Percentiles rank a stretch among this genome's conserved stretches.
phyloP scores from a whole-genome alignment of 2,329 filamentous ascomycete species.

The Fusarium continuum region DNA sequence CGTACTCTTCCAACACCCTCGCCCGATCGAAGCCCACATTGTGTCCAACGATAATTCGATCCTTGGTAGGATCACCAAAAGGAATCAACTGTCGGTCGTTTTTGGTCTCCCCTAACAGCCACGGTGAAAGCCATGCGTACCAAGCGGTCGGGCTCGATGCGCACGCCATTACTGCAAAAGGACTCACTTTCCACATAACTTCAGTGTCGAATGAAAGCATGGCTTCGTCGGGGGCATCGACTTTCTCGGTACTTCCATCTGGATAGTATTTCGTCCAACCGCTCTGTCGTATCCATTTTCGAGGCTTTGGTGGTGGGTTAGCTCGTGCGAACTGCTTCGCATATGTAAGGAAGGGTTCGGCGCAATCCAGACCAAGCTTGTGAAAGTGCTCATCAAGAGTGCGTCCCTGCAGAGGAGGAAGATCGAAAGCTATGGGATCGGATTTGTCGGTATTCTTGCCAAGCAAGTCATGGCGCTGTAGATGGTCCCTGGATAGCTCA shows the following conservation, averaged over 20 bases:
- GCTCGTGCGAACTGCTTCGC: slow-evolving; percentile 78
- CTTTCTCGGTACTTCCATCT: slow-evolving; percentile 74
- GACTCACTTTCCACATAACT: slow-evolving; percentile 92
- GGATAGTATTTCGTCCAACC: slow-evolving; percentile 94
- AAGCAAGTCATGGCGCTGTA: slow-evolving; percentile 83
- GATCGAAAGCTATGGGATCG: slow-evolving; percentile 82
- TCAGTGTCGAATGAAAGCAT: slow-evolving; percentile 96
- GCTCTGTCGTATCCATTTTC: slow-evolving; percentile 79
- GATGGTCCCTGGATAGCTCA: slow-evolving; percentile 81
- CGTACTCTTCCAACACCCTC: slow-evolving; percentile 88
- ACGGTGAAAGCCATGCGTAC: slow-evolving; percentile 98
- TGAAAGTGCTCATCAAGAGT: slow-evolving; percentile 95
- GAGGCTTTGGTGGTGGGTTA: slow-evolving; percentile 66
- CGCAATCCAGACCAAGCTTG: slow-evolving; percentile 84
- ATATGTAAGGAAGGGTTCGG: slow-evolving; percentile 81
- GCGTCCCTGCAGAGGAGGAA: slow-evolving; percentile 80
- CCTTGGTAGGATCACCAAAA: slow-evolving; percentile 76
- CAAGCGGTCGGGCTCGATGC: slow-evolving; percentile 88
- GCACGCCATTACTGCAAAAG: slow-evolving; percentile 96
- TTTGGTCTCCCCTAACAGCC: slow-evolving; percentile 85
- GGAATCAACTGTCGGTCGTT: slow-evolving; percentile 85
- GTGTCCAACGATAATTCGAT: slow-evolving; percentile 88
- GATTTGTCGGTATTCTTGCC: slow-evolving; percentile 87
- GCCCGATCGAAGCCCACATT: slow-evolving; percentile 96
- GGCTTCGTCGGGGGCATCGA: slow-evolving; percentile 80